Evolutionary conservation across 441 rosid species (phyloP), one percentile per base, ranked within the genome.

Genomic region (Brassica balearica): DNA sequence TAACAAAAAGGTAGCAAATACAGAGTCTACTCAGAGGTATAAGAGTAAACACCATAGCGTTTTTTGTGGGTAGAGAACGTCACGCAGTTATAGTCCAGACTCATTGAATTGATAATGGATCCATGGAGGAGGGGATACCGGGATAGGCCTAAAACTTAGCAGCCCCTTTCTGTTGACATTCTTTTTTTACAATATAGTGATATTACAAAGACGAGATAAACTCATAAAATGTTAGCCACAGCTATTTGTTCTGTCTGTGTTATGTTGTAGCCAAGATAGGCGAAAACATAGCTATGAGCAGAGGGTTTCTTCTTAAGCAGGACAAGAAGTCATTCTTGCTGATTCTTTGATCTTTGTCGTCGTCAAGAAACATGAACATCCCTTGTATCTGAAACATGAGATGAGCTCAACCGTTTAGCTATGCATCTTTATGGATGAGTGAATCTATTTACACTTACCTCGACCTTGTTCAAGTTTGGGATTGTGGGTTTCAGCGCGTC

Each of bases 221-320:
- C 43, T 3, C 78, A 17, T 59, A 36, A 48, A 23, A 23, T 23
- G 27, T 23, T 23, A 23, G 27, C 27, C 27, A 23, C 27, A 23
- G 27, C 27, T 23, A 3, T 8, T 15, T 3, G 71, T 72, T 5
- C 7, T 58, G 5, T 38, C 3, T 14, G 75, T 74, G 58, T 77
- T 78, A 8, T 66, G 78, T 6, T 76, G 84, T 70, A 65, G 74
- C 78, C 82, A 67, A 27, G 72, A 62, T 68, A 43, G 82, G 81
- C 2, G 89, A 83, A 77, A 93, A 92, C 7, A 93, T 75, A 0
- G 91, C 87, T 80, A 95, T 79, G 80, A 93, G 79, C 72, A 95
- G 69, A 27, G 98, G 98, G 68, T 92, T 90, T 86, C 69, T 84
- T 81, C 87, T 84, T 34, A 95, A 82, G 83, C 90, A 86, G 73